Evolutionary conservation across 495 filamentous ascomycete genomes (phyloP).

Genomic region (Aspergillus egyptiacus): DNA sequence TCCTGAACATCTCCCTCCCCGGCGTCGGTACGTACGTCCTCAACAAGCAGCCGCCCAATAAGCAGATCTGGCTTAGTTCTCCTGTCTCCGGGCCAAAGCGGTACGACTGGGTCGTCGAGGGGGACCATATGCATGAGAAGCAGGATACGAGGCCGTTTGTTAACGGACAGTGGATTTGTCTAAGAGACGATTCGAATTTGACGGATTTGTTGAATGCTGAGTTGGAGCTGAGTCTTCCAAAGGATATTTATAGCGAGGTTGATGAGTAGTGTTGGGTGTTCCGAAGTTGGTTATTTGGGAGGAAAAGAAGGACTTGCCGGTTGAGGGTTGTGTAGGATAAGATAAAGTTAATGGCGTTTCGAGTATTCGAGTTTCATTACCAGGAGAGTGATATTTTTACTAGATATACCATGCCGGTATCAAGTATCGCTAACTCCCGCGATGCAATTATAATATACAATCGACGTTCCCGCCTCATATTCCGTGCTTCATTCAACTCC

Average conservation of each 20-base stretch:
- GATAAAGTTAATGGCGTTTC: neutral
- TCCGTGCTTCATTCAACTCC: too few relatives aligned
- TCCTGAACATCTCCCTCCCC: slow-evolving; percentile 66
- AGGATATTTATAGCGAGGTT: slow-evolving; percentile 36
- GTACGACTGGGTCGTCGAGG: slow-evolving; percentile 74
- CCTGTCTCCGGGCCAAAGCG: slow-evolving; percentile 88
- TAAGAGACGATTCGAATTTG: slow-evolving; percentile 72
- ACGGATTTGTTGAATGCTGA: slow-evolving; percentile 64
- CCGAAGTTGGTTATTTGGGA: neutral
- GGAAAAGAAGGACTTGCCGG: neutral
- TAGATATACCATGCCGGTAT: too few relatives aligned
- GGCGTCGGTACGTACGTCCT: slow-evolving; percentile 75
- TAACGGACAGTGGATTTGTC: slow-evolving; percentile 71
- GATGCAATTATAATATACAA: too few relatives aligned
- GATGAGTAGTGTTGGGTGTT: neutral
- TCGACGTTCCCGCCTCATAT: too few relatives aligned
- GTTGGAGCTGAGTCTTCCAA: slow-evolving; percentile 42
- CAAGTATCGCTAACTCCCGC: too few relatives aligned
- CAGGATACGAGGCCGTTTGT: slow-evolving; percentile 54
- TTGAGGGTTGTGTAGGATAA: slow-evolving; percentile 1
- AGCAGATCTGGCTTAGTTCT: slow-evolving; percentile 95
- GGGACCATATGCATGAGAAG: slow-evolving; percentile 68
- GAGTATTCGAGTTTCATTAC: neutral
- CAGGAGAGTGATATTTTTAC: too few relatives aligned
- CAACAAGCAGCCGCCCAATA: slow-evolving; percentile 97